A percentile compares a stretch with the other conserved stretches of the same genome.
Evolutionary conservation across 2,329 filamentous ascomycete genomes (phyloP).

Genomic region (Venturiaceae sp.): DNA sequence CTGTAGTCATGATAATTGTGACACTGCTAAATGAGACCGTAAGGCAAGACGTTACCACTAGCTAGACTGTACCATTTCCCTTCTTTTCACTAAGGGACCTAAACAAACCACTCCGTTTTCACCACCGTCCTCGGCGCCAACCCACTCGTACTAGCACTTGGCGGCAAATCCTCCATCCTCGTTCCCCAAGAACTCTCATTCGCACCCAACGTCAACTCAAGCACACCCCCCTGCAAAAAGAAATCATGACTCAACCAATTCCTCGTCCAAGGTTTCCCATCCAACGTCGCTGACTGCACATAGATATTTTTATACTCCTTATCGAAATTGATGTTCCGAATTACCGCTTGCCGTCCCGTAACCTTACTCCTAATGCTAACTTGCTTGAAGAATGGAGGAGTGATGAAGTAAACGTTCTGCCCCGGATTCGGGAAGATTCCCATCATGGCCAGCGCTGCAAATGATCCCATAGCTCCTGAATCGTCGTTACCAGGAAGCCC

Average conservation of each 20-base stretch:
- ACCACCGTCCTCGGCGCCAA: neutral
- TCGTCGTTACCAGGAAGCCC: constrained; percentile 39
- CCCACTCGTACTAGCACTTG: constrained; percentile 16
- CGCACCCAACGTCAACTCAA: constrained; percentile 31
- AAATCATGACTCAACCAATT: constrained; percentile 37
- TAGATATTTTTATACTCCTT: constrained; percentile 29
- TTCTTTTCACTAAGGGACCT: too few species aligned
- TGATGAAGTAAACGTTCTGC: constrained; percentile 38
- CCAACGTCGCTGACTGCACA: constrained; percentile 33
- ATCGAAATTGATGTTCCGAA: constrained; percentile 33
- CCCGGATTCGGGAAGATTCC: constrained; percentile 38
- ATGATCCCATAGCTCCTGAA: constrained; percentile 36
- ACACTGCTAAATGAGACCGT: too few species aligned
- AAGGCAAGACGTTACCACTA: too few species aligned
- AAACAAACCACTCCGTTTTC: neutral
- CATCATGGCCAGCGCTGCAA: constrained; percentile 32
- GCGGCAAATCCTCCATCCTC: constrained; percentile 29
- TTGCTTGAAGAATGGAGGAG: constrained; percentile 34
- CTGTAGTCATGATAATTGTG: too few species aligned
- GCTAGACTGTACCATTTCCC: too few species aligned
- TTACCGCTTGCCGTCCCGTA: constrained; percentile 31
- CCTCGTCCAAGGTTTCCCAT: constrained; percentile 30
- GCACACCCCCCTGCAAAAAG: constrained; percentile 30
- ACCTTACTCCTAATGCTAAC: constrained; percentile 28
- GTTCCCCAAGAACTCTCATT: constrained; percentile 36